Conservation (phyloP, 2,329 filamentous ascomycete genomes). For the Fonsecaea pedrosoi region DNA sequence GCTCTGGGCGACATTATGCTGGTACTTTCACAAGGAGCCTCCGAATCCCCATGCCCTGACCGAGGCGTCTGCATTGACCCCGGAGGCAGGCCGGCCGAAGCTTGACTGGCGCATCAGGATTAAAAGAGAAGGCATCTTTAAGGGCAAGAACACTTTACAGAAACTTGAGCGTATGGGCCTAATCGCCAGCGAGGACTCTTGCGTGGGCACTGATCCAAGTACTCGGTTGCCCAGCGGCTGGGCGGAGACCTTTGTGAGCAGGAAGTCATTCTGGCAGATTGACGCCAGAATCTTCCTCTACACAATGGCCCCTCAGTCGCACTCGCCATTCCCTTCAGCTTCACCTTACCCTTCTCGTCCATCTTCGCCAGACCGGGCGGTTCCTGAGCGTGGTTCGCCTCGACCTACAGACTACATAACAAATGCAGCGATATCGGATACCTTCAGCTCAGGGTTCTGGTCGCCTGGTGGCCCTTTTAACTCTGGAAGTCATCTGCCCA, state of each 20-base stretch:
- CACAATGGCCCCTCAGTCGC: conserved; percentile 69
- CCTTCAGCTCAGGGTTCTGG: conserved; percentile 33
- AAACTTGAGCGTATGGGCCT: conserved; percentile 95
- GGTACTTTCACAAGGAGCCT: conserved; percentile 92
- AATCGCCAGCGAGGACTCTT: conserved; percentile 75
- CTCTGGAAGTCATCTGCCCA: conserved; percentile 83
- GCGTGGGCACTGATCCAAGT: conserved; percentile 70
- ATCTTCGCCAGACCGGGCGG: conserved; percentile 53
- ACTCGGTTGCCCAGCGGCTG: conserved; percentile 71
- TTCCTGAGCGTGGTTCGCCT: conserved; percentile 25
- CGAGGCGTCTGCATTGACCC: conserved; percentile 69
- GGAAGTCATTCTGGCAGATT: conserved; percentile 88
- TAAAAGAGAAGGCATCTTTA: conserved; percentile 84
- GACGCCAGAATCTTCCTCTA: conserved; percentile 88
- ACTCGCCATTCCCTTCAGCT: conserved; percentile 55
- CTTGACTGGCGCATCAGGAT: conserved; percentile 89
- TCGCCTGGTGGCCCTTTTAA: conserved; percentile 71
- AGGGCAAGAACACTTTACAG: conserved; percentile 79
- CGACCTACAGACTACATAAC: conserved; percentile 27
- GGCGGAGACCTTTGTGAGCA: conserved; percentile 81
- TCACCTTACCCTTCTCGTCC: conserved; percentile 61
- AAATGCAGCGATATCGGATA: conserved; percentile 30
- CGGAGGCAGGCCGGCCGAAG: conserved; percentile 72
- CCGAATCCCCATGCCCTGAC: conserved; percentile 71
- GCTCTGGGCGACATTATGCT: conserved; percentile 92